Evolutionary conservation across 1,284 basidiomycete species (phyloP).

Genomic region (Ceratorhiza oryzae-sativae): DNA sequence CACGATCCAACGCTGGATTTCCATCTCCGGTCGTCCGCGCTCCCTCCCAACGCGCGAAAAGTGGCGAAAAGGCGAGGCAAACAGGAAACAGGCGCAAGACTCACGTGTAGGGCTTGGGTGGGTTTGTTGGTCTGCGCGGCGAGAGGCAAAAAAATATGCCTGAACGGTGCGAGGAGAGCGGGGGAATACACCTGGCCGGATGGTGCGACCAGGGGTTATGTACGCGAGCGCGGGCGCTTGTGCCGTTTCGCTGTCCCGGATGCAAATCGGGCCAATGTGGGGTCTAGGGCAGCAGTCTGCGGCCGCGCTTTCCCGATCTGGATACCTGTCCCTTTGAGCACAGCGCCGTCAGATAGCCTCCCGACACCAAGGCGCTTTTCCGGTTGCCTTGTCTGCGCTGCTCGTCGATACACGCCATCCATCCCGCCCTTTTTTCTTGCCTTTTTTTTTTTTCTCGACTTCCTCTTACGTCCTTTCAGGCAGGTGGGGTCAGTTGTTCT

Average conservation of each 20-base stretch:
- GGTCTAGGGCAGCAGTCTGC: background rate
- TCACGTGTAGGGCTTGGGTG: background rate
- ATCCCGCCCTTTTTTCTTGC: background rate
- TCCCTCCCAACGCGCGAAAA: background rate
- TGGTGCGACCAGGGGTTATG: background rate
- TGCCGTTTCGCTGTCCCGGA: background rate
- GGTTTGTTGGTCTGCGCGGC: background rate
- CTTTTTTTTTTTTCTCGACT: background rate
- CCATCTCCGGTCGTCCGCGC: background rate
- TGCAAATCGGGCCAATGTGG: background rate
- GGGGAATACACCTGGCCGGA: background rate
- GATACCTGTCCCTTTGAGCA: constrained; percentile 1
- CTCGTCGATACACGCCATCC: background rate
- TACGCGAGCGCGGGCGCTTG: background rate
- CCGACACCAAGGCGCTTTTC: background rate
- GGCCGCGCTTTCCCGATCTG: background rate
- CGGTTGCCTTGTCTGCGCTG: background rate
- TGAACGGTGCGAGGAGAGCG: background rate
- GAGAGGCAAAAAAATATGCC: no score
- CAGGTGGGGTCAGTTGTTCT: constrained; percentile 8
- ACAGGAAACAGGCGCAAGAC: background rate
- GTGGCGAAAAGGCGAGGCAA: constrained; percentile 9
- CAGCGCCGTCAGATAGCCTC: background rate
- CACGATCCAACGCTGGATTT: background rate
- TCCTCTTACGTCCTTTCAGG: constrained; percentile 32